phyloP scores from a whole-genome alignment of 192 early-diverging fungal genomes.

The Endogone sp. region DNA sequence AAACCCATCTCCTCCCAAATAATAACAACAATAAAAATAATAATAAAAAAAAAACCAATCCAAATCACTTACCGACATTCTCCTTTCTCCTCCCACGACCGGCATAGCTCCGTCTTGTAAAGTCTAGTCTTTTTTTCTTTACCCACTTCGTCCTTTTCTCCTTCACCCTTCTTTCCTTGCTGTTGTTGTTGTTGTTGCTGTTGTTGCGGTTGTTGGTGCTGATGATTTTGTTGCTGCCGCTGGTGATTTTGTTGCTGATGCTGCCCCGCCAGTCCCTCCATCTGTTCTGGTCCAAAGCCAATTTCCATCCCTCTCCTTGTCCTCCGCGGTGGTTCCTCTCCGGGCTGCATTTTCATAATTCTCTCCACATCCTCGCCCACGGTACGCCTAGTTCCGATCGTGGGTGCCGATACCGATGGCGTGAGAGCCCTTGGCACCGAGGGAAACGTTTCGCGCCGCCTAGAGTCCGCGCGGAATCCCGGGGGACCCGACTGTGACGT shows the following conservation, averaged over 20 bases:
- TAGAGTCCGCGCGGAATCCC: background rate
- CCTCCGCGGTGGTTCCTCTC: background rate
- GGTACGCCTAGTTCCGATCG: background rate
- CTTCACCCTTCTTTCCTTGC: background rate
- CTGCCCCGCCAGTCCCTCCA: background rate
- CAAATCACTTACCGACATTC: constrained; percentile 35
- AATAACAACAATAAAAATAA: too few species aligned
- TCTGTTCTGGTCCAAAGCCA: background rate
- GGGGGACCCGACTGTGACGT: background rate
- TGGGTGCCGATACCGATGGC: background rate
- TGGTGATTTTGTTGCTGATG: background rate
- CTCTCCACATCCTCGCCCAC: background rate
- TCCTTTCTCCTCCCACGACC: constrained; percentile 45
- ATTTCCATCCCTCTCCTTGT: background rate
- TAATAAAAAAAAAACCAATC: background rate
- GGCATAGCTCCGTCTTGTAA: constrained; percentile 46
- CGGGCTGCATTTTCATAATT: too few species aligned
- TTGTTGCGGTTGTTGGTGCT: too few species aligned
- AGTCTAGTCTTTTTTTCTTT: constrained; percentile 33
- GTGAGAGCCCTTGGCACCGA: background rate
- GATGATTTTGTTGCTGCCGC: background rate
- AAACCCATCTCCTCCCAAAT: too few species aligned
- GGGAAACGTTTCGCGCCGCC: background rate
- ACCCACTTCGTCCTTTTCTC: constrained; percentile 11
- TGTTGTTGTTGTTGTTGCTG: too few species aligned